These are phyloP conservation scores for Orbilia javanica DNA, from an alignment of 2,329 filamentous ascomycete genomes.

Conservation along the genomic window DNA sequence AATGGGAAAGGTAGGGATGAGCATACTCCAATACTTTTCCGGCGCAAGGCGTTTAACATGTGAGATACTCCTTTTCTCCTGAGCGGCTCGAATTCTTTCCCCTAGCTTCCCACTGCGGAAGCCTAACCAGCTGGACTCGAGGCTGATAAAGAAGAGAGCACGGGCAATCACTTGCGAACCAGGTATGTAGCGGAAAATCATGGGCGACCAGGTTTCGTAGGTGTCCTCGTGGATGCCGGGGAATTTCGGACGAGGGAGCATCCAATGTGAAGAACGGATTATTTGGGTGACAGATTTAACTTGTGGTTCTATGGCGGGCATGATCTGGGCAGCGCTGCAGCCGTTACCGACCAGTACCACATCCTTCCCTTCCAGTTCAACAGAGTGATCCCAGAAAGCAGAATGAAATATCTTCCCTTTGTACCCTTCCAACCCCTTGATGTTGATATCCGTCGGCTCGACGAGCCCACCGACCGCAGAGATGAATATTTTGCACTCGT, in stretches of 20 bases:
- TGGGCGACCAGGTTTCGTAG: slow-evolving; percentile 68
- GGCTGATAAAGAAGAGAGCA: slow-evolving; percentile 66
- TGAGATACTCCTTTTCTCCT: slow-evolving; percentile 67
- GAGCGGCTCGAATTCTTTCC: slow-evolving; percentile 64
- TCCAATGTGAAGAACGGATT: slow-evolving; percentile 73
- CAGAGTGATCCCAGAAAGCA: slow-evolving; percentile 70
- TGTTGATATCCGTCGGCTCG: slow-evolving; percentile 70
- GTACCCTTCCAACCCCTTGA: slow-evolving; percentile 70
- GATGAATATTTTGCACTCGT: slow-evolving; percentile 70
- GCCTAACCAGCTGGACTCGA: slow-evolving; percentile 67
- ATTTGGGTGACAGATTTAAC: slow-evolving; percentile 73
- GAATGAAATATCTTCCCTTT: slow-evolving; percentile 72
- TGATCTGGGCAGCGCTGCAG: slow-evolving; percentile 71
- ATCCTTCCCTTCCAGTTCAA: slow-evolving; percentile 71
- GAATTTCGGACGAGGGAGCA: slow-evolving; percentile 65
- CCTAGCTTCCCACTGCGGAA: slow-evolving; percentile 66
- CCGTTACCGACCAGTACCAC: slow-evolving; percentile 73
- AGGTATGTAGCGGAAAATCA: slow-evolving; percentile 68
- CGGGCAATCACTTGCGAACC: slow-evolving; percentile 68
- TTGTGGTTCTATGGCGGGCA: slow-evolving; percentile 68
- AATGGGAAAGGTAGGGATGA: slow-evolving; percentile 74
- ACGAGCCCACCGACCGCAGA: slow-evolving; percentile 71
- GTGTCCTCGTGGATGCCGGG: slow-evolving; percentile 65
- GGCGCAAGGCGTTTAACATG: slow-evolving; percentile 70
- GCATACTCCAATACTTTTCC: slow-evolving; percentile 72